Conservation (phyloP, 2,329 filamentous ascomycete genomes). For the Ascochyta clinopodiicola region DNA sequence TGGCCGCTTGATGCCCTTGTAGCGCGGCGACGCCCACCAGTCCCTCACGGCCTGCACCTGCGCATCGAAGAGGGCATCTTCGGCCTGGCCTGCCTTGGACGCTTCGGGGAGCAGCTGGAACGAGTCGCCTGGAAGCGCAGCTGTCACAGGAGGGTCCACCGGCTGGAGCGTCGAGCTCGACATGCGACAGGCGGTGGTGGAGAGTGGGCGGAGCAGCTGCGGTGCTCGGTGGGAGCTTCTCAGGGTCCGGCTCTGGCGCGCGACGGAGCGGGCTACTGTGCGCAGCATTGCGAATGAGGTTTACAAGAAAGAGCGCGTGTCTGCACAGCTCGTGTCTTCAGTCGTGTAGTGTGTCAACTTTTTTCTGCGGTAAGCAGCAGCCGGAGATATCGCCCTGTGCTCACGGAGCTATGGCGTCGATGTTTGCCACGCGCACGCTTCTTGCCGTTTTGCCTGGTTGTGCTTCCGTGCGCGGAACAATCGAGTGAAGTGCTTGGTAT, state of each 20-base stretch:
- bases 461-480: conserved; percentile 8
- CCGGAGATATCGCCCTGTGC: conserved; percentile 25
- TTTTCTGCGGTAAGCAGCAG: conserved; percentile 26
- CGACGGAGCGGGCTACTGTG: conserved; percentile 45
- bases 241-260: conserved; percentile 44
- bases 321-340: not conserved
- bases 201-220: conserved; percentile 48
- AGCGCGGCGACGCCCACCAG: conserved; percentile 90
- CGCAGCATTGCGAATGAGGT: conserved; percentile 44
- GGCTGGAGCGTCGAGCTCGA: conserved; percentile 58
- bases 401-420: conserved; percentile 20
- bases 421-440: conserved; percentile 21
- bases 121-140: conserved; percentile 70
- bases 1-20: conserved; percentile 85
- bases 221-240: conserved; percentile 32
- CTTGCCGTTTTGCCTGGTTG: not conserved
- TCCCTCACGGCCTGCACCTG: conserved; percentile 84
- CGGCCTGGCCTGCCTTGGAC: conserved; percentile 77
- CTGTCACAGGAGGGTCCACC: conserved; percentile 67
- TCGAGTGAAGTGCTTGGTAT: not conserved
- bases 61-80: conserved; percentile 83
- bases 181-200: conserved; percentile 58
- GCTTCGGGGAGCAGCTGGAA: conserved; percentile 84
- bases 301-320: conserved; percentile 7
- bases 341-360: conserved; percentile 1